Evolutionary conservation across 257 asterid genomes (phyloP).

Genomic region (Linderniella brevidens): DNA sequence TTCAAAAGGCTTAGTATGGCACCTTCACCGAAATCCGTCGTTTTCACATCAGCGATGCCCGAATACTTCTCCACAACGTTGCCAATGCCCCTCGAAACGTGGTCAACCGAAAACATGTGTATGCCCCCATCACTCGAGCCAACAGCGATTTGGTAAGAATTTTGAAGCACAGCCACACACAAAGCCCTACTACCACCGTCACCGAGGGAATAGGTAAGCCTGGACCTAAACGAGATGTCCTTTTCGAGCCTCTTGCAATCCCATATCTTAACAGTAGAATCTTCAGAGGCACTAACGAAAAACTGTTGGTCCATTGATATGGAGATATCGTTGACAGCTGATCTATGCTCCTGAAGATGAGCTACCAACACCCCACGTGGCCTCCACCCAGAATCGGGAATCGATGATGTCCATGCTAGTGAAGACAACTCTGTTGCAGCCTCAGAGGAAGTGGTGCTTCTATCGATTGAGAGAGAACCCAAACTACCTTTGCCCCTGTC

Average conservation of each 20-base stretch:
- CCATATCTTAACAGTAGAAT: conserved; percentile 96
- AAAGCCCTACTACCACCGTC: conserved; percentile 80
- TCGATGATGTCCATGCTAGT: conserved; percentile 47
- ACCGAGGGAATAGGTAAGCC: conserved; percentile 76
- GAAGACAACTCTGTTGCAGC: conserved; percentile 47
- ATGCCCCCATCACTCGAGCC: conserved; percentile 90
- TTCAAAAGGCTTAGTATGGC: conserved; percentile 74
- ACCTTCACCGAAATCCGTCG: conserved; percentile 56
- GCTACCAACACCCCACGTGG: conserved; percentile 99
- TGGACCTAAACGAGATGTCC: conserved; percentile 92
- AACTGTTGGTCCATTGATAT: conserved; percentile 83
- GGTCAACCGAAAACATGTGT: conserved; percentile 87
- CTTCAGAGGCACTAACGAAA: conserved; percentile 97
- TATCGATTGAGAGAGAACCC: conserved; percentile 32
- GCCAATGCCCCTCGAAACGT: conserved; percentile 82
- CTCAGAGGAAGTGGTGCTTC: conserved; percentile 35
- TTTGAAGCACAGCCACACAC: conserved; percentile 72
- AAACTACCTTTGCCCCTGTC: conserved; percentile 32
- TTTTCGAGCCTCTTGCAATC: conserved; percentile 97
- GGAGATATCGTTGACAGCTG: conserved; percentile 89
- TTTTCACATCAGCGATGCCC: conserved; percentile 77
- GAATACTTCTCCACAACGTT: conserved; percentile 90
- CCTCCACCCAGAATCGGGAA: conserved; percentile 99
- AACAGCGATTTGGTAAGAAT: conserved; percentile 68
- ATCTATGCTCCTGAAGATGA: conserved; percentile 88